A percentile compares a stretch with the other conserved stretches of the same genome.
Evolutionary conservation across 306 rosid species (phyloP).

Genomic region (Alnus rubra): DNA sequence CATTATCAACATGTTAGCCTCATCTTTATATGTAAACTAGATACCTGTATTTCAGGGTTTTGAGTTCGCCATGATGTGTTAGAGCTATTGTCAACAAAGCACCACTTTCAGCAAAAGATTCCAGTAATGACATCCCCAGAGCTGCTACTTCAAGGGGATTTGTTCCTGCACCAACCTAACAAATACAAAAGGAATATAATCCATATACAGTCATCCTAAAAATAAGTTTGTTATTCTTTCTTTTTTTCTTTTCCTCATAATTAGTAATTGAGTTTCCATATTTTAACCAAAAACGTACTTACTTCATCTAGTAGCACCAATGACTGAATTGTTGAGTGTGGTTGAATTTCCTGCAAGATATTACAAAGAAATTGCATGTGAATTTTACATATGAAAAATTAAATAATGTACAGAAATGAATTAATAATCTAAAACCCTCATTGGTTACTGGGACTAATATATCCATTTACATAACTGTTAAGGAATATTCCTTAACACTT

Average conservation of each 20-base stretch:
- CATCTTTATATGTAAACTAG: constrained; percentile 16
- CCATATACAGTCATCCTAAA: not conserved
- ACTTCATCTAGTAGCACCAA: constrained; percentile 92
- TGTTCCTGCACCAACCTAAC: constrained; percentile 97
- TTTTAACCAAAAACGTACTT: constrained; percentile 26
- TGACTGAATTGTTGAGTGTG: constrained; percentile 67
- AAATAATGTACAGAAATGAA: not conserved
- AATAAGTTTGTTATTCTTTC: not conserved
- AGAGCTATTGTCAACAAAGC: constrained; percentile 83
- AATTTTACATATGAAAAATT: constrained; percentile 9
- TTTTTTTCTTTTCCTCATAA: constrained; percentile 5
- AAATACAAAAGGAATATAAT: constrained; percentile 29
- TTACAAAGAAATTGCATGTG: constrained; percentile 13
- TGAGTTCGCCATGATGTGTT: constrained; percentile 96
- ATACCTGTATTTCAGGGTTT: constrained; percentile 97
- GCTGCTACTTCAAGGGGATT: constrained; percentile 99
- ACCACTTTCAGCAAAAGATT: constrained; percentile 79
- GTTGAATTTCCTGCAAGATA: constrained; percentile 71
- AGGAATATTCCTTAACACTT: too few species aligned
- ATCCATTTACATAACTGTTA: not conserved
- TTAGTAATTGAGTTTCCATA: constrained; percentile 20
- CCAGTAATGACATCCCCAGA: constrained; percentile 84
- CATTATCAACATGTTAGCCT: not conserved
- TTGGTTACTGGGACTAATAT: not conserved
- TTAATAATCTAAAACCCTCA: not conserved